These are phyloP conservation scores for Acacia crassicarpa DNA, from an alignment of 306 rosid genomes.

Conservation along the genomic window DNA sequence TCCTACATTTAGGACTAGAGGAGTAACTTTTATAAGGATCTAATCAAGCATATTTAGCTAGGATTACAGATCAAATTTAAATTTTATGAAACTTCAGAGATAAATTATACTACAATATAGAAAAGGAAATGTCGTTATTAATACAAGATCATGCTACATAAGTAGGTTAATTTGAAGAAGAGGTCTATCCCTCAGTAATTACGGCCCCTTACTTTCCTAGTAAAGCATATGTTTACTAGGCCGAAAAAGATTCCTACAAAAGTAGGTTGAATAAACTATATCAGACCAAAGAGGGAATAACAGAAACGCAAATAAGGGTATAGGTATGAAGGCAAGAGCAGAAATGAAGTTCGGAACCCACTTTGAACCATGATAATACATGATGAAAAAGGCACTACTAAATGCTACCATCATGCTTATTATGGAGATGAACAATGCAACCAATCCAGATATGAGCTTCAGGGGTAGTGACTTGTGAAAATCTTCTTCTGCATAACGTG, in stretches of 20 bases:
- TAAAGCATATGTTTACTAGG: constrained; percentile 40
- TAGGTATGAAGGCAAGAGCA: constrained; percentile 33
- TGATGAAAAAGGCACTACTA: constrained; percentile 43
- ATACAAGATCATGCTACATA: neutral
- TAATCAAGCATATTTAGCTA: neutral
- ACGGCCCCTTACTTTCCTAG: neutral
- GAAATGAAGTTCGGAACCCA: constrained; percentile 42
- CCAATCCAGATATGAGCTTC: constrained; percentile 48
- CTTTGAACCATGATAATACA: constrained; percentile 22
- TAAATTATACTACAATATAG: neutral
- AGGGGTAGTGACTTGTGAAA: constrained; percentile 43
- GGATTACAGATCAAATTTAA: too few species aligned
- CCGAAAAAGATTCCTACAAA: constrained; percentile 37
- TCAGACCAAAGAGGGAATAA: constrained; percentile 44
- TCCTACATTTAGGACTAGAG: too few species aligned
- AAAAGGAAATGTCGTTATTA: neutral
- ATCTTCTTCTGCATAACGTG: constrained; percentile 51
- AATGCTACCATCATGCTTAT: constrained; percentile 50
- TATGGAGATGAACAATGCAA: constrained; percentile 48
- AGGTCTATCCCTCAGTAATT: neutral
- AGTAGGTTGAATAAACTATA: constrained; percentile 39
- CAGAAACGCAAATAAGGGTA: constrained; percentile 31
- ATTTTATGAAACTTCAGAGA: neutral
- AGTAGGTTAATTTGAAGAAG: neutral
- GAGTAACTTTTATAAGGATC: too few species aligned